These are phyloP conservation scores for Trichoderma asperellum DNA, from an alignment of 2,329 filamentous ascomycete genomes.

Conservation along the genomic window DNA sequence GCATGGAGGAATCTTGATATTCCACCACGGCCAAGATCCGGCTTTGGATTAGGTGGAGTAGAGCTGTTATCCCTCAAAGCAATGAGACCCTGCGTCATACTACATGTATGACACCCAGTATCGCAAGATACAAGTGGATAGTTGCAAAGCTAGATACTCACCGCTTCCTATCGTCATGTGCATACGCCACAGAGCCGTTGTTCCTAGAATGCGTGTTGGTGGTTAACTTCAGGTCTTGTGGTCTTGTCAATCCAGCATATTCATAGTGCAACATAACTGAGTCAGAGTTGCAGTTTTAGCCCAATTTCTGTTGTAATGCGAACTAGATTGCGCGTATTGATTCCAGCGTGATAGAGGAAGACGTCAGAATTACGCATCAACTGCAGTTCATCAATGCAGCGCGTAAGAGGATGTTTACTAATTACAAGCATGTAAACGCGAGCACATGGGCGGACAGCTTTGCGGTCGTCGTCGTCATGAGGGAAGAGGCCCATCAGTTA, in stretches of 20 bases:
- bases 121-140: neutral
- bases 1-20: neutral
- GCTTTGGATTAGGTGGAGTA: neutral
- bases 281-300: neutral
- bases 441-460: neutral
- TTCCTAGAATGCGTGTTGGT: constrained; percentile 8
- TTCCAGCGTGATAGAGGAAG: neutral
- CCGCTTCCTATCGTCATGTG: neutral
- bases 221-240: neutral
- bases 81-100: neutral
- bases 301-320: neutral
- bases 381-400: neutral
- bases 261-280: neutral
- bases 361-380: neutral
- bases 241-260: constrained; percentile 29
- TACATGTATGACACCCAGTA: neutral
- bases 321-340: neutral
- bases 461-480: neutral
- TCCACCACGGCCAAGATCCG: neutral
- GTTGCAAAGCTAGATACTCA: neutral
- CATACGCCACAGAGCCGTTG: neutral
- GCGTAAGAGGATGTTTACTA: neutral
- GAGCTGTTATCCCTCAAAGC: neutral
- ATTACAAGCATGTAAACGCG: neutral
- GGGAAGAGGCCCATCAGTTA: neutral